A percentile compares a stretch with the other conserved stretches of the same genome.
phyloP scores from a whole-genome alignment of 108 stramenopile genomes.

The Epithemia pelagica region DNA sequence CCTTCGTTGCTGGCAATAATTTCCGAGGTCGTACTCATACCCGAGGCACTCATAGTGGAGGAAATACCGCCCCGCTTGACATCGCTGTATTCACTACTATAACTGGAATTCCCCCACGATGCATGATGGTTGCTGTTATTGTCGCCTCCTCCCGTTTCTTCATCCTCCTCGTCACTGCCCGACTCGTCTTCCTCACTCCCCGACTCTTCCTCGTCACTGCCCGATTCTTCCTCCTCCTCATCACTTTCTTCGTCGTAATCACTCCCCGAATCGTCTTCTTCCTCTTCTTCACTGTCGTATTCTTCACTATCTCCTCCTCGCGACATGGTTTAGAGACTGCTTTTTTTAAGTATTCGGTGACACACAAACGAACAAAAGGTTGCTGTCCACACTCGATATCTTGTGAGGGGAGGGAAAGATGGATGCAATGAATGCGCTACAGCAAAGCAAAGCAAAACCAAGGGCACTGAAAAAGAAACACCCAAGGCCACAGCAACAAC shows the following conservation, averaged over 20 bases:
- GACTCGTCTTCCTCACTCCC: not conserved
- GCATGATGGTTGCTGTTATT: not conserved
- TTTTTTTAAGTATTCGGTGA: too few species aligned
- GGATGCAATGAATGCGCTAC: too few species aligned
- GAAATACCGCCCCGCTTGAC: not conserved
- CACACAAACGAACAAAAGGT: too few species aligned
- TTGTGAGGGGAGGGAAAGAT: too few species aligned
- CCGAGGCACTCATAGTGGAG: not conserved
- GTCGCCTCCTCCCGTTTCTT: not conserved
- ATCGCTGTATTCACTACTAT: not conserved
- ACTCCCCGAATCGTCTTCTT: not conserved
- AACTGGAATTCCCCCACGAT: not conserved
- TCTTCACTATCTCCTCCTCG: too few species aligned
- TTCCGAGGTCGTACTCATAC: not conserved
- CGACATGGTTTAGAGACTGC: too few species aligned
- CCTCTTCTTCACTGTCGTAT: not conserved
- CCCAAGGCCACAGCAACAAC: too few species aligned
- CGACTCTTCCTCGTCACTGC: not conserved
- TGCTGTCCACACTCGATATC: too few species aligned
- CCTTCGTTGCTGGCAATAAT: not conserved
- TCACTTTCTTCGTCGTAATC: not conserved
- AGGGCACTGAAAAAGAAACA: too few species aligned
- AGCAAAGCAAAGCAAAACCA: too few species aligned
- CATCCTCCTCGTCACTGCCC: not conserved
- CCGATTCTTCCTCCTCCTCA: not conserved